Evolutionary conservation across 1,284 basidiomycete species (phyloP).

Genomic region (Ustilago shanxiensis): DNA sequence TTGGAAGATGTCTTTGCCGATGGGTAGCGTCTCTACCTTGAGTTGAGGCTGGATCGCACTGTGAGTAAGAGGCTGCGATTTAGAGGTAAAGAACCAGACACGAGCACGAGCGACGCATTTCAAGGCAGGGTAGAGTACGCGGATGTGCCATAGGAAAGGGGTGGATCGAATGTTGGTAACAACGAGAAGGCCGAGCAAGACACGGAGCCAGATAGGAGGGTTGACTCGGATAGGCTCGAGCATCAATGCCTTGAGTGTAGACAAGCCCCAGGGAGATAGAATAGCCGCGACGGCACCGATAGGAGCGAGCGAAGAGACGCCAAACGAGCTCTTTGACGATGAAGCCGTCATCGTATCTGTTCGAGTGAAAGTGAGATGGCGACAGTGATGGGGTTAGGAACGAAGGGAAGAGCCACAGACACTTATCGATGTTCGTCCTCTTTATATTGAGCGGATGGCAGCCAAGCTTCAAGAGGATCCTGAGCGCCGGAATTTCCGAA

Average conservation of each 20-base stretch:
- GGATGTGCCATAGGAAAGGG: constrained; percentile 53
- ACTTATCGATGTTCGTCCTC: neutral
- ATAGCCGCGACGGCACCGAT: constrained; percentile 23
- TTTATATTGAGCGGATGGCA: neutral
- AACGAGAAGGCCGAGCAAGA: constrained; percentile 38
- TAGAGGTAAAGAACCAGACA: constrained; percentile 12
- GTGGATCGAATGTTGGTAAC: constrained; percentile 47
- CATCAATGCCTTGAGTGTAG: constrained; percentile 18
- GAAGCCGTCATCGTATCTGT: constrained; percentile 16
- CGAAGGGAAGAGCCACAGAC: neutral
- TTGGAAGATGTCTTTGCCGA: constrained; percentile 55
- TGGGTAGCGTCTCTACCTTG: constrained; percentile 36
- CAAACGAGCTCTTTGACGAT: constrained; percentile 10
- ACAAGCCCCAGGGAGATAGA: constrained; percentile 26
- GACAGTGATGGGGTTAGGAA: neutral
- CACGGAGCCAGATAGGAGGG: constrained; percentile 48
- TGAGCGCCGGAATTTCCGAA: too few relatives aligned
- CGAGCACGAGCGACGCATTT: constrained; percentile 22
- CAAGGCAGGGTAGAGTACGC: constrained; percentile 44
- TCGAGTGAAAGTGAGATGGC: neutral
- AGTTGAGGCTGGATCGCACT: constrained; percentile 29
- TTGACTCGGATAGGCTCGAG: constrained; percentile 37
- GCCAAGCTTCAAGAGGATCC: neutral
- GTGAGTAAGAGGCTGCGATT: constrained; percentile 3
- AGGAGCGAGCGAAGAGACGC: constrained; percentile 9